Base-by-base conservation (phyloP, 768 basidiomycete genomes). In the Termitomyces sp. region DNA sequence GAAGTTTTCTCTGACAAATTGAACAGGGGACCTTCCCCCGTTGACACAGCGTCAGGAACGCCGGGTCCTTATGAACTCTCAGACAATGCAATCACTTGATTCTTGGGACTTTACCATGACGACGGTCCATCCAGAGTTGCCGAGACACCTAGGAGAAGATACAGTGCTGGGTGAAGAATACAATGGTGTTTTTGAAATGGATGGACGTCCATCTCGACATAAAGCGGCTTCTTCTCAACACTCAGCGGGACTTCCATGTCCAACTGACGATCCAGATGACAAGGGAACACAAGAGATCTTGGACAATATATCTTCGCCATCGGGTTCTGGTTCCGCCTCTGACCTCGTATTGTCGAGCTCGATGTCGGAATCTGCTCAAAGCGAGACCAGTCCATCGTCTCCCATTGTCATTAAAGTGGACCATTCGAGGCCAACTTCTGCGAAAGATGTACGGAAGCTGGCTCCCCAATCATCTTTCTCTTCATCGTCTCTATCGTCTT, bases 31-130 rank as follows among this genome's bases (percentile, higher is more conserved):
- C 59, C 73, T 94, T 31, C 91, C 91, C 0, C 90, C 91, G 21
- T 74, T 93, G 42, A 74, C 82, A 3, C 77, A 77, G 62, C 80
- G 91, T 30, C 88, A 91, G 70, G 89, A 93, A 69, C 83, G 88
- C 12, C 79, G 79, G 44, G 75, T 68, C 50, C 67, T 70, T 12
- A 75, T 71, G 12, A 69, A 67, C 44, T 54, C 71, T 33, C 59
- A 65, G 42, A 71, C 69, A 5, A 66, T 75, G 44, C 74, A 73
- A 45, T 86, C 89, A 10, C 70, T 86, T 54, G 90, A 88, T 54
- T 91, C 90, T 3, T 93, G 90, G 90, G 89, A 93, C 66, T 93
- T 93, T 67, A 67, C 78, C 23, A 73, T 80, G 0, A 81, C 78
- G 9, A 81, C 78, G 10, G 56, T 77, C 11, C 67, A 74, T 57